phyloP scores from a whole-genome alignment of 352 stramenopile species.

The Phytophthora podocarpi region DNA sequence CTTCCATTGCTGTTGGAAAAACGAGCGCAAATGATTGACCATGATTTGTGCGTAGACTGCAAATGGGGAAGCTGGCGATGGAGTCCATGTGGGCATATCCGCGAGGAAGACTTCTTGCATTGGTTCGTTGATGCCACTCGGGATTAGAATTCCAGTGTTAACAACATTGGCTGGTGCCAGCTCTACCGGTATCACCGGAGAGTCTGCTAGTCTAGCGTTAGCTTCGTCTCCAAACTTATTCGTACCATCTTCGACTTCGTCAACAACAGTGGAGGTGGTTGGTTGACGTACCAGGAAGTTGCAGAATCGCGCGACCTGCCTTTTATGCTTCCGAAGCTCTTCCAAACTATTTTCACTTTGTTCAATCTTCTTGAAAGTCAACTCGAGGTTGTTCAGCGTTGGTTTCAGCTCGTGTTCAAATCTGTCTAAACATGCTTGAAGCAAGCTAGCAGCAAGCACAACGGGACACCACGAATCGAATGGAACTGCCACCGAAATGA shows the following conservation, averaged over 20 bases:
- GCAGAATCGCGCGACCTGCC: conserved; percentile 3
- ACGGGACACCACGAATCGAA: conserved; percentile 1
- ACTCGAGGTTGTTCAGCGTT: conserved; percentile 8
- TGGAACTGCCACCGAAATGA: conserved; percentile 14
- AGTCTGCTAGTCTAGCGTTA: not conserved
- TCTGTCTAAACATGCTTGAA: conserved; percentile 18
- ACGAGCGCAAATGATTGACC: conserved; percentile 4
- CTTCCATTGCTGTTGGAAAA: conserved; percentile 25
- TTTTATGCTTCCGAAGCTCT: conserved; percentile 17
- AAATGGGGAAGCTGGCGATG: conserved; percentile 10
- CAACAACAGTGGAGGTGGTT: not conserved
- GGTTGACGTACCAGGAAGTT: conserved; percentile 1
- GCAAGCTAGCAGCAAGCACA: not conserved
- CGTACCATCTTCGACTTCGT: not conserved
- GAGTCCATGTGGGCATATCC: conserved; percentile 10
- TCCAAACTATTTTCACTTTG: conserved; percentile 12
- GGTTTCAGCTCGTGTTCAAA: conserved; percentile 13
- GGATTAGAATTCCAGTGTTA: conserved; percentile 38
- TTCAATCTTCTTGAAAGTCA: conserved; percentile 7
- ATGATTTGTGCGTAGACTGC: conserved; percentile 21
- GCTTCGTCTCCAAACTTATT: not conserved
- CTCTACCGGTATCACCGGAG: not conserved
- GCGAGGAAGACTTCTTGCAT: conserved; percentile 45
- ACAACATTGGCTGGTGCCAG: not conserved
- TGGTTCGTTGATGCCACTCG: conserved; percentile 22